Base-by-base conservation (phyloP, 371 early-diverging fungal species). In the Mucor mucedo region DNA sequence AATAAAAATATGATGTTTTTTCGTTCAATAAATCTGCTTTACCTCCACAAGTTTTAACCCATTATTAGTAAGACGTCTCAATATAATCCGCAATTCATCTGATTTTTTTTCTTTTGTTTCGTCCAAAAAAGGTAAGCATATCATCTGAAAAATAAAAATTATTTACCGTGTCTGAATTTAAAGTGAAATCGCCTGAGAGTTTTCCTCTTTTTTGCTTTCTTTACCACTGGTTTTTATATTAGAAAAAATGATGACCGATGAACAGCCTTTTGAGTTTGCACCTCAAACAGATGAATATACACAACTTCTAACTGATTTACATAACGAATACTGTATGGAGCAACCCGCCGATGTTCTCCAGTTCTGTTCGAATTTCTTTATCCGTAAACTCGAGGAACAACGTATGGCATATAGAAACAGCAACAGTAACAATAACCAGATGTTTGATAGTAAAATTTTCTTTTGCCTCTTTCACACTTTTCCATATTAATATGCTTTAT, bases 341-440 rank as follows among this genome's bases (percentile, higher is more conserved):
- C 66, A 76, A 11, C 82, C 97, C 5, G 68, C 83, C 45, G 95
- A 97, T 78, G 87, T 93, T 44, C 85, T 91, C 74, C 94, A 94
- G 84, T 95, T 93, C 73, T 95, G 96, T 75, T 91, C 94, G 30
- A 85, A 90, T 61, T 94, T 91, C 73, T 97, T 97, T 76, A 85
- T 90, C 71, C 82, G 83, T 48, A 89, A 89, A 70, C 76, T 92
- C 32, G 84, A 86, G n/a, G 87, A 89, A 66, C 91, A 93, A 65
- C 89, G 92, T 48, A 70, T 67, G 11, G 58, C 53, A 39, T 54
- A 71, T 32, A 67, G 77, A 49, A 63, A 71, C 29, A 69, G 57
- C 27, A 52, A 49, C 10, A 58, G 49, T 58, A 49, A 50, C 52
- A 52, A 49, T 35, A 44, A 27, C 27, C 57, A 41, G 35, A 38